phyloP scores from a whole-genome alignment of 1,139 yeast species.

The Spathaspora sp. region DNA sequence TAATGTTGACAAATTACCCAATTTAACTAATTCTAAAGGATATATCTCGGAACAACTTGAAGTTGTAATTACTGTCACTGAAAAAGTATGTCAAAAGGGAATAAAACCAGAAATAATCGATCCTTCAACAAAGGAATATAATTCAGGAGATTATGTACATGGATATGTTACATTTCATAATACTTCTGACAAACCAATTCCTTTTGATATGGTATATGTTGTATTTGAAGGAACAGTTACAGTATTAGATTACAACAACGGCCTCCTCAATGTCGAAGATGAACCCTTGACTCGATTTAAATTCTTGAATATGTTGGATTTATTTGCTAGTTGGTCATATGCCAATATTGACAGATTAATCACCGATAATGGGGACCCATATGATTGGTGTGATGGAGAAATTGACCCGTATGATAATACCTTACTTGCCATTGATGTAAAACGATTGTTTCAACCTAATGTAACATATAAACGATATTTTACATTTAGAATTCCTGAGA shows the following conservation, averaged over 20 bases:
- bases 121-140: slow-evolving; percentile 29
- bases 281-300: slow-evolving; percentile 28
- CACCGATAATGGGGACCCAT: slow-evolving; percentile 49
- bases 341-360: slow-evolving; percentile 46
- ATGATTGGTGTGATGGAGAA: slow-evolving; percentile 51
- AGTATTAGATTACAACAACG: slow-evolving; percentile 25
- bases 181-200: slow-evolving; percentile 26
- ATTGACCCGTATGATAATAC: slow-evolving; percentile 46
- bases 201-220: slow-evolving; percentile 46
- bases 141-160: slow-evolving; percentile 42
- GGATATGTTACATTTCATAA: slow-evolving; percentile 41
- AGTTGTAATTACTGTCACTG: slow-evolving; percentile 36
- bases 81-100: slow-evolving; percentile 44
- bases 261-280: slow-evolving; percentile 27
- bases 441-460: slow-evolving; percentile 38
- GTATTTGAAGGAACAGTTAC: slow-evolving; percentile 36
- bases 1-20: slow-evolving; percentile 41
- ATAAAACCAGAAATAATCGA: slow-evolving; percentile 33
- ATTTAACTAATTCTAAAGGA: slow-evolving; percentile 29
- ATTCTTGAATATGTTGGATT: slow-evolving; percentile 45
- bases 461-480: slow-evolving; percentile 43
- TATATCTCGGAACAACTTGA: slow-evolving; percentile 28
- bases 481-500: slow-evolving; percentile 43
- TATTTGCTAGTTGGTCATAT: slow-evolving; percentile 49
- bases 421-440: slow-evolving; percentile 36